phyloP scores from a whole-genome alignment of 2,329 filamentous ascomycete species.

The Colletotrichum karsti region DNA sequence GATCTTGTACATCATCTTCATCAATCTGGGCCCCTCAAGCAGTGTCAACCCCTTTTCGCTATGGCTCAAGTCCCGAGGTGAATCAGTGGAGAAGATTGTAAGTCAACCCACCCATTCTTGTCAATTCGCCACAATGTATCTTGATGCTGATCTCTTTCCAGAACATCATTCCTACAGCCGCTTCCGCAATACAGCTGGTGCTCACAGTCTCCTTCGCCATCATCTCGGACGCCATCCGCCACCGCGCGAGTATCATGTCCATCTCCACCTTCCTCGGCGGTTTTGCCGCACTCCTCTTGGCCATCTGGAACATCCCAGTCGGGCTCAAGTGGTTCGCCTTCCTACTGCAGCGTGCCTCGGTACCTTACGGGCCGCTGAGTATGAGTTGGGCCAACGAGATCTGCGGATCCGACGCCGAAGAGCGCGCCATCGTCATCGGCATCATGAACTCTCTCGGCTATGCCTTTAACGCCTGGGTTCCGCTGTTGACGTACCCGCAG shows the following conservation, averaged over 20 bases:
- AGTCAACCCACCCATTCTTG: too few relatives aligned
- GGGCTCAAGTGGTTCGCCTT: conserved; percentile 62
- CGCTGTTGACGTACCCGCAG: conserved; percentile 57
- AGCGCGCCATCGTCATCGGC: conserved; percentile 23
- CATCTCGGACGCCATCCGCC: conserved; percentile 19
- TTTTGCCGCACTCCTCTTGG: conserved; percentile 46
- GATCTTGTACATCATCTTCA: conserved; percentile 50
- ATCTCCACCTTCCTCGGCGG: conserved; percentile 23
- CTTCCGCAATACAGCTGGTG: conserved; percentile 21
- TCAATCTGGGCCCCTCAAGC: conserved; percentile 55
- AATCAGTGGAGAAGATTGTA: conserved; percentile 58
- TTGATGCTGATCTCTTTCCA: neutral
- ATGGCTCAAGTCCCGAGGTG: conserved; percentile 50
- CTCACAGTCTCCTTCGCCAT: conserved; percentile 23
- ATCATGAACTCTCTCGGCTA: conserved; percentile 25
- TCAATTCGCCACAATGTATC: too few relatives aligned
- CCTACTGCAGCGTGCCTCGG: conserved; percentile 40
- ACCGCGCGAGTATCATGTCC: conserved; percentile 22
- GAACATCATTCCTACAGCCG: conserved; percentile 25
- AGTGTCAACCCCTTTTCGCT: conserved; percentile 46
- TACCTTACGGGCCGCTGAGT: conserved; percentile 18
- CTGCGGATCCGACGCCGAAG: conserved; percentile 20
- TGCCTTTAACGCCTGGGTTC: conserved; percentile 67
- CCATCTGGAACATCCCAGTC: conserved; percentile 65
- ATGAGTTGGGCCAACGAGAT: conserved; percentile 29